These are phyloP conservation scores for Ambrosiella beaveri DNA, from an alignment of 2,329 filamentous ascomycete species.

Conservation along the genomic window DNA sequence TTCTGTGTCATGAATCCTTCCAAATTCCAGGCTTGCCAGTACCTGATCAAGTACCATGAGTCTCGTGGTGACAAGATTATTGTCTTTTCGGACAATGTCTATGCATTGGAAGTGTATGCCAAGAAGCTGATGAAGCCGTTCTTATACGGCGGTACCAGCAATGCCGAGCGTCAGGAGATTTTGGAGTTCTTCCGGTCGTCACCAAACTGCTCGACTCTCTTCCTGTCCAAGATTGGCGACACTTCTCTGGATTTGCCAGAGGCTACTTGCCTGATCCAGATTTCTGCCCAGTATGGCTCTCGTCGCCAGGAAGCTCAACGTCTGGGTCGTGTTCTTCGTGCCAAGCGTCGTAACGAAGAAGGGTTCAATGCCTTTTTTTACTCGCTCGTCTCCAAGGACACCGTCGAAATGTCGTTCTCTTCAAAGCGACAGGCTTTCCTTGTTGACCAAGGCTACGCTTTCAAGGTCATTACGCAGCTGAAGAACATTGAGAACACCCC, in stretches of 20 bases:
- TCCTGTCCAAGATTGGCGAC: slow-evolving; percentile 93
- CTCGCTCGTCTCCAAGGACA: slow-evolving; percentile 91
- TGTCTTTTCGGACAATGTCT: slow-evolving; percentile 95
- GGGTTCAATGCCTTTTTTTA: slow-evolving; percentile 99
- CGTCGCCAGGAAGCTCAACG: slow-evolving; percentile 92
- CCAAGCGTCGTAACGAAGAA: slow-evolving; percentile 90
- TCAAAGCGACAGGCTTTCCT: slow-evolving; percentile 93
- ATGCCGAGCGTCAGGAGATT: slow-evolving; percentile 70
- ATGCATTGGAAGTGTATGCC: slow-evolving; percentile 74
- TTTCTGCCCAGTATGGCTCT: slow-evolving; percentile 93
- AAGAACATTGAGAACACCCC: slow-evolving; percentile 77
- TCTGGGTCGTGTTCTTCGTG: slow-evolving; percentile 78
- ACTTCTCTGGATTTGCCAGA: slow-evolving; percentile 95
- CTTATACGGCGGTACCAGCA: slow-evolving; percentile 78
- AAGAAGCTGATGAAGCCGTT: slow-evolving; percentile 69
- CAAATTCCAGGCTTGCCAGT: slow-evolving; percentile 95
- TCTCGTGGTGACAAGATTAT: slow-evolving; percentile 92
- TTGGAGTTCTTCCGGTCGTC: slow-evolving; percentile 93
- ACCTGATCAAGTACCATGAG: slow-evolving; percentile 96
- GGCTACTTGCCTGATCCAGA: slow-evolving; percentile 91
- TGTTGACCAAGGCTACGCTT: slow-evolving; percentile 94
- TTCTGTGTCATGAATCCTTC: slow-evolving; percentile 95
- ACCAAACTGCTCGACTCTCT: slow-evolving; percentile 74
- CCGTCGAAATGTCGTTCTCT: slow-evolving; percentile 94
- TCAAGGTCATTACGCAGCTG: slow-evolving; percentile 95